Evolutionary conservation across 2,329 filamentous ascomycete genomes (phyloP).

Genomic region (Diplodia intermedia): DNA sequence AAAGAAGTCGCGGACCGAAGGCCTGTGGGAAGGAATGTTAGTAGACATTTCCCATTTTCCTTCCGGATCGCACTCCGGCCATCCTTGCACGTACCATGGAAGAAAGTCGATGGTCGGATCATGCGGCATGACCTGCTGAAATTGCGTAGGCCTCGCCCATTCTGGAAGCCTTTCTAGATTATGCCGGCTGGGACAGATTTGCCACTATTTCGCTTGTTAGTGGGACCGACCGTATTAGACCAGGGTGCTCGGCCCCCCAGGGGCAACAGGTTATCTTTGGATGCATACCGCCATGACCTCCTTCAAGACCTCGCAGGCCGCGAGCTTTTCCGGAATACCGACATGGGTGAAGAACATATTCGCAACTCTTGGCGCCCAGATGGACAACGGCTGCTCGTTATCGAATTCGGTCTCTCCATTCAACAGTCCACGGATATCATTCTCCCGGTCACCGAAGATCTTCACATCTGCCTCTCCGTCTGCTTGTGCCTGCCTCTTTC

Average conservation of each 20-base stretch:
- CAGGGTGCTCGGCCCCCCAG: not conserved
- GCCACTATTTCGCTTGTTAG: conserved; percentile 30
- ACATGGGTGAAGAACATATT: conserved; percentile 26
- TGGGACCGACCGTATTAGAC: not conserved
- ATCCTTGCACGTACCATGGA: conserved; percentile 16
- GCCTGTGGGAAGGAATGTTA: conserved; percentile 23
- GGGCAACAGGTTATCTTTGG: not conserved
- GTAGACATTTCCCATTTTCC: not conserved
- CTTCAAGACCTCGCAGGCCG: conserved; percentile 23
- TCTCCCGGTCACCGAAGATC: conserved; percentile 22
- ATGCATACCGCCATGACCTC: conserved; percentile 24
- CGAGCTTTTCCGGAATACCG: conserved; percentile 27
- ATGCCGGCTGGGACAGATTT: conserved; percentile 31
- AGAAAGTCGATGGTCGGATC: conserved; percentile 31
- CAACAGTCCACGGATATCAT: conserved; percentile 22
- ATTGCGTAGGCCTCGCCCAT: conserved; percentile 29
- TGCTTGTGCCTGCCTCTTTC: conserved; percentile 20
- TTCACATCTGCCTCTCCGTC: conserved; percentile 23
- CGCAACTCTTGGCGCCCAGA: conserved; percentile 24
- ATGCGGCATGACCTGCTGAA: conserved; percentile 32
- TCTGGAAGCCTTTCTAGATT: conserved; percentile 31
- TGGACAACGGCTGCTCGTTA: conserved; percentile 25
- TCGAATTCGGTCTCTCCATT: conserved; percentile 25
- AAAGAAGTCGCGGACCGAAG: conserved; percentile 30
- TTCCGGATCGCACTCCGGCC: not conserved